phyloP scores from a whole-genome alignment of 352 stramenopile genomes.

The Phytopythium cucurbitacearum region DNA sequence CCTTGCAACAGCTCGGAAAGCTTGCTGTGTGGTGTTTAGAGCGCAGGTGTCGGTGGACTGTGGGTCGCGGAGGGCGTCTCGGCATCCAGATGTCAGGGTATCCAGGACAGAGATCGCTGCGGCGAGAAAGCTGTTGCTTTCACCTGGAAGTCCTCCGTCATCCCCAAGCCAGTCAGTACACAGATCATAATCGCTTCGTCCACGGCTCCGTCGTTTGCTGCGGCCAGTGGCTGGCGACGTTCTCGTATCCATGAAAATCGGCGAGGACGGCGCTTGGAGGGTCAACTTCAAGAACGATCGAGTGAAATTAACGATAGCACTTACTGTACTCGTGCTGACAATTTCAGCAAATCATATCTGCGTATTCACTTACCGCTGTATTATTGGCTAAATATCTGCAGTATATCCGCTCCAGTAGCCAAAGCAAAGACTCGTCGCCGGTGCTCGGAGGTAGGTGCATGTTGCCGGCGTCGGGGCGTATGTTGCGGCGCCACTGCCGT shows the following conservation, averaged over 20 bases:
- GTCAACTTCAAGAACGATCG: not conserved
- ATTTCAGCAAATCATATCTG: constrained; percentile 1
- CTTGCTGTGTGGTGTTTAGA: not conserved
- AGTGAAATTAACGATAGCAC: not conserved
- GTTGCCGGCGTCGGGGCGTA: too few species aligned
- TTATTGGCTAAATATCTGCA: not conserved
- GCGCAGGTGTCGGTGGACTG: too few species aligned
- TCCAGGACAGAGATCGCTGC: not conserved
- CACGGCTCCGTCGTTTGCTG: too few species aligned
- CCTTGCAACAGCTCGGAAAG: not conserved
- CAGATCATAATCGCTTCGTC: too few species aligned
- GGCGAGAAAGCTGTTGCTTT: constrained; percentile 5
- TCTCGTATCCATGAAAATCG: too few species aligned
- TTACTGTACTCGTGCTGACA: not conserved
- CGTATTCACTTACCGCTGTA: not conserved
- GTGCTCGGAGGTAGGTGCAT: too few species aligned
- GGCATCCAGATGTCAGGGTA: not conserved
- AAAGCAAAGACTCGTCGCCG: too few species aligned
- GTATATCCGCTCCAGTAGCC: constrained; percentile 5
- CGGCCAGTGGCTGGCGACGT: too few species aligned
- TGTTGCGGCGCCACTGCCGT: too few species aligned
- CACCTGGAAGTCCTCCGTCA: not conserved
- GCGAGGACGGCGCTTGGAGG: too few species aligned
- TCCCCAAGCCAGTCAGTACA: too few species aligned
- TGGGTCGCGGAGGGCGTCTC: too few species aligned